Evolutionary conservation across 2,329 filamentous ascomycete species (phyloP), one percentile per base, ranked within the genome.

Genomic region (Trichoderma sp.): DNA sequence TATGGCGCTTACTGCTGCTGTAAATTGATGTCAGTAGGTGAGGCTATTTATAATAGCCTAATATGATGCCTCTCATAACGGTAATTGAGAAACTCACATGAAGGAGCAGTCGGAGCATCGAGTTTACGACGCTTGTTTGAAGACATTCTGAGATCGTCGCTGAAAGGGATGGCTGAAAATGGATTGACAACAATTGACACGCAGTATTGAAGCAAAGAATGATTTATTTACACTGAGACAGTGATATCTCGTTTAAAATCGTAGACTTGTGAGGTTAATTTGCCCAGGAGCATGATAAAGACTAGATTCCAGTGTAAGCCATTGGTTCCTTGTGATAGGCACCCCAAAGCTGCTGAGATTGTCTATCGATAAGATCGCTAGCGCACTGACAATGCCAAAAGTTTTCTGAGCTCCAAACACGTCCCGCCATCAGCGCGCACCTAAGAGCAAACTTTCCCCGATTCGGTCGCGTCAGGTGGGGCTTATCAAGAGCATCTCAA

Each of bases 81-180:
- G n/a, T 37, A 16, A 21, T 6, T n/a, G 16, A 31, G 5, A 21
- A 27, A 65, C 78, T 74, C 72, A 81, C 79, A 73, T 66, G 76
- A 75, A 55, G 77, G 73, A 7, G 74, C 71, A 58, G 73, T 74
- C 58, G 73, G 68, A 16, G 73, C 70, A 33, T 79, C 79, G 19
- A 81, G 56, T 71, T 80, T 80, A 40, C 79, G 75, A 49, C 78
- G 77, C 71, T 80, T 79, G 67, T 74, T 75, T 67, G 76, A 74
- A 33, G 78, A 76, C 77, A 70, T 70, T 24, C 37, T 40, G 49
- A 5, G 33, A 29, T 1, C 24, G 16, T 29, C 7, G 8, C 21
- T 5, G 49, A 56, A 3, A 24, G 33, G 14, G 37, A 24, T 13
- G 21, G 21, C 16, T 19, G n/a, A n/a, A 11, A 35, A 4, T 1